These are phyloP conservation scores for Ogataea salicorniae DNA, from an alignment of 805 yeast genomes.

Conservation along the genomic window DNA sequence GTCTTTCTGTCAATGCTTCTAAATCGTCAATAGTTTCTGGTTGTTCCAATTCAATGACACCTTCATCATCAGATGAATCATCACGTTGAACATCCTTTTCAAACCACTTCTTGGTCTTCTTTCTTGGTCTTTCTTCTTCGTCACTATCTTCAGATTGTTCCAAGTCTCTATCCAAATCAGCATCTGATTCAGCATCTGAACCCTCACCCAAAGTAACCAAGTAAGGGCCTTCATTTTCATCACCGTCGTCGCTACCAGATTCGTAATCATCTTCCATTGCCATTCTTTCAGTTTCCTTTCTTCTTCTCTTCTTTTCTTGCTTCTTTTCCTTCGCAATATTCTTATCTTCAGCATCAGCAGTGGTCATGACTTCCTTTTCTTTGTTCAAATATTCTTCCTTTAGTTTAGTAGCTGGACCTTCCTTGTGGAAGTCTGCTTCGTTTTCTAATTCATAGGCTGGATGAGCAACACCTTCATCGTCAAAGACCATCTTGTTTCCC, in stretches of 20 bases:
- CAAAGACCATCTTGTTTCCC: slow-evolving; percentile 78
- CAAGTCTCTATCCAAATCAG: slow-evolving; percentile 44
- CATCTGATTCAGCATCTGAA: slow-evolving; percentile 16
- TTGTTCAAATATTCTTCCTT: slow-evolving; percentile 59
- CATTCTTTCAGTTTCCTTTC: slow-evolving; percentile 71
- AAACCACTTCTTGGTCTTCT: slow-evolving; percentile 47
- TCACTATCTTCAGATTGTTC: slow-evolving; percentile 34
- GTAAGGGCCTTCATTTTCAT: slow-evolving; percentile 25
- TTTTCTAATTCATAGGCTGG: slow-evolving; percentile 86
- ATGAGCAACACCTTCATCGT: slow-evolving; percentile 92
- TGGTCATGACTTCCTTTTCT: slow-evolving; percentile 66
- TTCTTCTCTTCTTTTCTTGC: slow-evolving; percentile 81
- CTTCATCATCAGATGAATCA: slow-evolving; percentile 19
- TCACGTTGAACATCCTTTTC: slow-evolving; percentile 28
- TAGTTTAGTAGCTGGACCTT: slow-evolving; percentile 61
- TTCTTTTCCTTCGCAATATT: slow-evolving; percentile 68
- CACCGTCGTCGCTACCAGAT: slow-evolving; percentile 25
- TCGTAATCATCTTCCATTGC: slow-evolving; percentile 37
- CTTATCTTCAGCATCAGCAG: slow-evolving; percentile 76
- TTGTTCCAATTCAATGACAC: slow-evolving; percentile 69
- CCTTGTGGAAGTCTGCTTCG: slow-evolving; percentile 76
- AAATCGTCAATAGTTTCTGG: slow-evolving; percentile 91
- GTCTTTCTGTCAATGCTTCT: slow-evolving; percentile 72
- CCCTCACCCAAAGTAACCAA: slow-evolving; percentile 22
- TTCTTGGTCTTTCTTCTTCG: slow-evolving; percentile 25